Conservation (phyloP, 495 filamentous ascomycete genomes). For the Hyphodiscus hymeniophilus region DNA sequence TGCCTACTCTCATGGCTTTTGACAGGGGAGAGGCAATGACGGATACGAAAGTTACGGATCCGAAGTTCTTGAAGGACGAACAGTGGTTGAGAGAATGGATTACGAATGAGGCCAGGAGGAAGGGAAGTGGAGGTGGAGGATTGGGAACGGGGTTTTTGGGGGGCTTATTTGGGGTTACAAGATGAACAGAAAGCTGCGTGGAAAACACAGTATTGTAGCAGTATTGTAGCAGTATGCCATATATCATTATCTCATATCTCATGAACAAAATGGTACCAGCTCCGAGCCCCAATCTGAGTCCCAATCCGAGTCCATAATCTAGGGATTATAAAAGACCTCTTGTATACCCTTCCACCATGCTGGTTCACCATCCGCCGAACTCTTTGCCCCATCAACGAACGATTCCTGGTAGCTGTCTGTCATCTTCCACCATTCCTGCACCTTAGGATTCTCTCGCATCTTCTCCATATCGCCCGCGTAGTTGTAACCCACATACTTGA, state of each 20-base stretch:
- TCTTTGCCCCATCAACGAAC: slow-evolving; percentile 52
- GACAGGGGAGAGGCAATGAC: slow-evolving; percentile 49
- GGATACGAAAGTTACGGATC: slow-evolving; percentile 44
- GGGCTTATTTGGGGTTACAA: slow-evolving; percentile 36
- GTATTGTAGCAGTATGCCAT: too few relatives aligned
- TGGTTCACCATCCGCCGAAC: slow-evolving; percentile 50
- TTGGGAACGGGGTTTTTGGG: slow-evolving; percentile 15
- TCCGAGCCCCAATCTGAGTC: background rate
- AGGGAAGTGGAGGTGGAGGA: slow-evolving; percentile 32
- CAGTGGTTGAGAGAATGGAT: slow-evolving; percentile 54
- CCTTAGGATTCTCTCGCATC: slow-evolving; percentile 61
- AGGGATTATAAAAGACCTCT: slow-evolving; percentile 61
- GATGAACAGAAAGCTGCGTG: slow-evolving; percentile 9
- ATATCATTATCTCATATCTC: slow-evolving; percentile 13
- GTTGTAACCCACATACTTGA: slow-evolving; percentile 66
- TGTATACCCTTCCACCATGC: slow-evolving; percentile 66
- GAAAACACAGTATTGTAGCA: background rate
- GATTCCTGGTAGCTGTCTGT: slow-evolving; percentile 63
- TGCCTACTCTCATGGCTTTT: slow-evolving; percentile 64
- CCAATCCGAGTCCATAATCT: slow-evolving; percentile 1
- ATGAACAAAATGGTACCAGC: background rate
- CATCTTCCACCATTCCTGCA: slow-evolving; percentile 72
- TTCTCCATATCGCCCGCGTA: slow-evolving; percentile 62
- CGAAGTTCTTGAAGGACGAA: slow-evolving; percentile 43
- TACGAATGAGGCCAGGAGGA: slow-evolving; percentile 45